Percentiles rank a stretch among this genome's conserved stretches.
Evolutionary conservation across 805 yeast genomes (phyloP).

Genomic region (Wickerhamiella domercqiae): DNA sequence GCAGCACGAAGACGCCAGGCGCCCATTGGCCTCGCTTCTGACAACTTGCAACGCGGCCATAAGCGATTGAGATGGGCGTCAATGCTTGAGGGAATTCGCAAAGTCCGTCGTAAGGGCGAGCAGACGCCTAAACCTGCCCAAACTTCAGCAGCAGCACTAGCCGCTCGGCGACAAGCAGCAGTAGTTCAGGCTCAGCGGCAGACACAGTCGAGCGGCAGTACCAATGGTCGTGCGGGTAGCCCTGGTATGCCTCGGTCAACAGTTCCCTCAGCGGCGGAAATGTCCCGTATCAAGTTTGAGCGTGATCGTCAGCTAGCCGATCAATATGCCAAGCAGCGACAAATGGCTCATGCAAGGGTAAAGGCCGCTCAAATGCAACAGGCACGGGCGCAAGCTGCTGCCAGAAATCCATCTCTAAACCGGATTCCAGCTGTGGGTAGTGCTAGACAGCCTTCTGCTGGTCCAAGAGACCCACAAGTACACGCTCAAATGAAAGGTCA

Average conservation of each 20-base stretch:
- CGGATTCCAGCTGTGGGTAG: background rate
- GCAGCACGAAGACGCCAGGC: background rate
- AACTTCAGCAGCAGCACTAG: conserved; percentile 4
- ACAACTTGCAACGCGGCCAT: conserved; percentile 88
- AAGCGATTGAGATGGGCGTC: conserved; percentile 87
- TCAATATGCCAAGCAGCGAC: conserved; percentile 22
- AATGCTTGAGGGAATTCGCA: conserved; percentile 89
- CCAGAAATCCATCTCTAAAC: background rate
- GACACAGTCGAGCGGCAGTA: background rate
- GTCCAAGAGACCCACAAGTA: background rate
- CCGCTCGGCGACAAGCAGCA: conserved; percentile 18
- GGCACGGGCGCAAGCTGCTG: conserved; percentile 3
- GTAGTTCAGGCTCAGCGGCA: conserved; percentile 3
- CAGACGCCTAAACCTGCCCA: conserved; percentile 41
- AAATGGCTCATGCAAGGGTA: too few relatives aligned
- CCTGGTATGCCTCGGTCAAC: conserved; percentile 17
- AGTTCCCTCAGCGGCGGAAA: conserved; percentile 70
- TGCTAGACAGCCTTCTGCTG: background rate
- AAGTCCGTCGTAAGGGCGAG: conserved; percentile 80
- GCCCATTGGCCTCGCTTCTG: conserved; percentile 35
- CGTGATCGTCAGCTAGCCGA: conserved; percentile 77
- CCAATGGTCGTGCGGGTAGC: background rate
- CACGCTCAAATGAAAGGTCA: background rate
- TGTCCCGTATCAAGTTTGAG: conserved; percentile 68
- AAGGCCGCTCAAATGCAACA: conserved; percentile 6